These are phyloP conservation scores for Mycena polygramma DNA, from an alignment of 768 basidiomycete species.

Conservation along the genomic window DNA sequence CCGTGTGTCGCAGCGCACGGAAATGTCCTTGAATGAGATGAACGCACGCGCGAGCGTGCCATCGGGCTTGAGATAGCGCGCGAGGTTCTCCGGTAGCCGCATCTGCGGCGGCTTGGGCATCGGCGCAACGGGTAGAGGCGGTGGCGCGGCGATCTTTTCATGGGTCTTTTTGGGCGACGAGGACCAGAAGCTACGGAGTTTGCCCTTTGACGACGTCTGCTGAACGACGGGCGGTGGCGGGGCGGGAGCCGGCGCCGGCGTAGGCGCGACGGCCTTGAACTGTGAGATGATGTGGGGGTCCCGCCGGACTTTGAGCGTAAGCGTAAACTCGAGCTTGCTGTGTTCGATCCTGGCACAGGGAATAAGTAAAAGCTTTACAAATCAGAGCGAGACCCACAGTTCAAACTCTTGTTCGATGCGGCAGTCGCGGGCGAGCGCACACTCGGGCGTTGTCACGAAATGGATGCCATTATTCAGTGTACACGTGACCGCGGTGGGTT, in stretches of 20 bases:
- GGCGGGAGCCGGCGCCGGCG: constrained; percentile 57
- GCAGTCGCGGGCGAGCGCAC: constrained; percentile 67
- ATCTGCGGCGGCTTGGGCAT: constrained; percentile 51
- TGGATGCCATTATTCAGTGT: constrained; percentile 98
- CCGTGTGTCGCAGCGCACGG: constrained; percentile 84
- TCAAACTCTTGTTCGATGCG: constrained; percentile 92
- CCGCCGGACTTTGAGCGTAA: constrained; percentile 87
- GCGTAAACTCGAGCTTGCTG: constrained; percentile 94
- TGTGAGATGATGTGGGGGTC: constrained; percentile 89
- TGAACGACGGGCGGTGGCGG: constrained; percentile 53
- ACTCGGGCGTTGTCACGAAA: constrained; percentile 91
- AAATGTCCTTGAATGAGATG: constrained; percentile 91
- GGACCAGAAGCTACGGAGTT: constrained; percentile 82
- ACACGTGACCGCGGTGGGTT: constrained; percentile 82
- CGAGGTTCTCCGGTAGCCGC: constrained; percentile 78
- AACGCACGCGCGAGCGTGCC: constrained; percentile 91
- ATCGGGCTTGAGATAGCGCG: constrained; percentile 85
- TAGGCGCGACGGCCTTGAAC: constrained; percentile 71
- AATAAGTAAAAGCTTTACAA: neutral
- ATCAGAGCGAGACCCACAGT: constrained; percentile 65
- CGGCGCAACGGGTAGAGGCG: constrained; percentile 51
- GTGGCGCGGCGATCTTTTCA: constrained; percentile 53
- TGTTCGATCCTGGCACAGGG: constrained; percentile 79
- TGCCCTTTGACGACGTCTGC: constrained; percentile 69
- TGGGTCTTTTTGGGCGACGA: constrained; percentile 80